Percentiles rank a stretch among this genome's conserved stretches.
Conservation (phyloP, 371 early-diverging fungal genomes). For the Mucor irregularis region DNA sequence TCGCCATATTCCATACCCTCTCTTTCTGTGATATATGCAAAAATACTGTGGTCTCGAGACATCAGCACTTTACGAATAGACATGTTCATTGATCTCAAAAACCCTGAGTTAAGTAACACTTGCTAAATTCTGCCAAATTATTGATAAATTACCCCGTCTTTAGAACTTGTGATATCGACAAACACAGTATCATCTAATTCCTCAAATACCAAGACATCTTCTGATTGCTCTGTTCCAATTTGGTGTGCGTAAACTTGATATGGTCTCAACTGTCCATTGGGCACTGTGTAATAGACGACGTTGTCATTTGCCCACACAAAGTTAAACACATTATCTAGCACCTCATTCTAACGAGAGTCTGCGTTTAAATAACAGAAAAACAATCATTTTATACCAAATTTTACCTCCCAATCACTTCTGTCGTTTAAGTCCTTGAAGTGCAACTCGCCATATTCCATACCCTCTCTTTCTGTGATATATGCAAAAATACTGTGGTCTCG, state of each 20-base stretch:
- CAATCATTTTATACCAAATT: neutral
- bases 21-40: constrained; percentile 62
- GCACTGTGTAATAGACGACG: constrained; percentile 72
- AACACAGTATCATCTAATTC: constrained; percentile 71
- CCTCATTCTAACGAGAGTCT: constrained; percentile 42
- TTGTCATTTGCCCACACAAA: constrained; percentile 77
- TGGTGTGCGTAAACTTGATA: constrained; percentile 62
- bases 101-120: constrained; percentile 59
- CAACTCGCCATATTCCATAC: constrained; percentile 67
- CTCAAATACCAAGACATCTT: constrained; percentile 68
- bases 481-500: constrained; percentile 63
- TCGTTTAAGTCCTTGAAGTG: constrained; percentile 54
- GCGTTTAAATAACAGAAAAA: neutral
- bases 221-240: constrained; percentile 53
- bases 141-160: constrained; percentile 59
- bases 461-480: constrained; percentile 60
- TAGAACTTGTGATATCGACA: constrained; percentile 80
- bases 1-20: constrained; percentile 71
- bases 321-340: constrained; percentile 72
- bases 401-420: constrained; percentile 40
- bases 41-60: constrained; percentile 58
- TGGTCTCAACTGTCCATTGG: constrained; percentile 75
- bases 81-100: constrained; percentile 53
- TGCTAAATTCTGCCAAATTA: constrained; percentile 28
- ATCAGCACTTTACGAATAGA: constrained; percentile 59